A percentile compares a stretch with the other conserved stretches of the same genome.
Conservation (phyloP, 148 eudicot genomes). For the Persicaria maculosa region DNA sequence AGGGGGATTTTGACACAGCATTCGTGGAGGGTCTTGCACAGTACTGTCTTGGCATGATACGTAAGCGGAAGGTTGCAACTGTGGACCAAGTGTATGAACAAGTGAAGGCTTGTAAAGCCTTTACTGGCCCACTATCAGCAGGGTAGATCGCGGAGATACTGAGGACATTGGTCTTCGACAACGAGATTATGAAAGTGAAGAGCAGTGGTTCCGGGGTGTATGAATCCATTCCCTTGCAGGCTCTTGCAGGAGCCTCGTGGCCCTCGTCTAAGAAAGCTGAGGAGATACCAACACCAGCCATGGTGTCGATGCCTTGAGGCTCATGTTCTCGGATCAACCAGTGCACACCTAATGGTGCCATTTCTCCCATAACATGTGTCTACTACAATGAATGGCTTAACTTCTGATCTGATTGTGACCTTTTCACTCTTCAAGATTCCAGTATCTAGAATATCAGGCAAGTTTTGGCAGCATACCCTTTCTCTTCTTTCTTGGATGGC, state of each 20-base stretch:
- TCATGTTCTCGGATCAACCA: constrained; percentile 51
- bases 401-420: constrained; percentile 13
- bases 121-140: constrained; percentile 12
- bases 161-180: constrained; percentile 50
- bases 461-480: background rate
- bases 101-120: constrained; percentile 17
- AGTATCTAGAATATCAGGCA: background rate
- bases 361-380: constrained; percentile 66
- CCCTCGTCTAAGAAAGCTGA: no score
- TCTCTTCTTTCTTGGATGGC: no score
- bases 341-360: constrained; percentile 66
- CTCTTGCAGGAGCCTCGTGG: constrained; percentile 9
- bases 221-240: constrained; percentile 30
- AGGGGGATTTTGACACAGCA: constrained; percentile 45
- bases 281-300: constrained; percentile 21
- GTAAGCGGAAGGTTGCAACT: constrained; percentile 31
- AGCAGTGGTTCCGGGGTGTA: constrained; percentile 67
- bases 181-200: constrained; percentile 48
- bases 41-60: constrained; percentile 18
- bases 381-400: constrained; percentile 57
- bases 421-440: background rate
- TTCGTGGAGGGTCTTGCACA: constrained; percentile 28
- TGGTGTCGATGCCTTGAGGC: constrained; percentile 73
- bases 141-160: constrained; percentile 47
- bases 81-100: constrained; percentile 30